Conservation (phyloP, 106 monocot genomes). For the Triglochin maritima region DNA sequence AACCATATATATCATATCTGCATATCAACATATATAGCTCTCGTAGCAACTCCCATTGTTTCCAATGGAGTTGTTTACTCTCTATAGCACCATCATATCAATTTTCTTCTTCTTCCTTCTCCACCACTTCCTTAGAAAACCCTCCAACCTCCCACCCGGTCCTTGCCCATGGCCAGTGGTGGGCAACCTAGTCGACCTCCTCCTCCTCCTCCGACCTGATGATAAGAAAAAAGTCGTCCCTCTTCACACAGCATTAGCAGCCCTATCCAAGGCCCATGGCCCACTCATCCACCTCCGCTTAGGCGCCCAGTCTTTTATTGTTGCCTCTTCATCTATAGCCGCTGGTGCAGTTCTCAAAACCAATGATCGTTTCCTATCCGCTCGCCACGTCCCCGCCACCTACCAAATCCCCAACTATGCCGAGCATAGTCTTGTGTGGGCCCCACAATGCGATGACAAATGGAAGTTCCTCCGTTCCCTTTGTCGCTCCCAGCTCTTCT, state of each 20-base stretch:
- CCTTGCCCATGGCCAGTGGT: conserved; percentile 13
- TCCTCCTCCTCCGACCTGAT: conserved; percentile 1
- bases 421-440: conserved; percentile 8
- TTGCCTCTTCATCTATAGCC: conserved; percentile 9
- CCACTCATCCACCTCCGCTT: conserved; percentile 26
- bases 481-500: conserved; percentile 5
- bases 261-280: conserved; percentile 15
- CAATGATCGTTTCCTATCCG: not conserved
- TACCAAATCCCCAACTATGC: no score
- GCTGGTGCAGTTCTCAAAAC: not conserved
- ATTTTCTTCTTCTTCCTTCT: no score
- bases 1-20: no score
- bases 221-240: not conserved
- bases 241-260: conserved; percentile 7
- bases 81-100: no score
- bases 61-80: no score
- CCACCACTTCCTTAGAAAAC: not conserved
- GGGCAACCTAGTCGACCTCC: conserved; percentile 22
- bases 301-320: conserved; percentile 10
- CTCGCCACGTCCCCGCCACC: not conserved
- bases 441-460: conserved; percentile 2
- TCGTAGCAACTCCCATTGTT: no score
- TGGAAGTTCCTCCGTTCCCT: conserved; percentile 12
- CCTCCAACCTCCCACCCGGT: conserved; percentile 11
- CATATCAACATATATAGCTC: no score